Evolutionary conservation across 345 rosid species (phyloP).

Genomic region (Syzygium oleosum): DNA sequence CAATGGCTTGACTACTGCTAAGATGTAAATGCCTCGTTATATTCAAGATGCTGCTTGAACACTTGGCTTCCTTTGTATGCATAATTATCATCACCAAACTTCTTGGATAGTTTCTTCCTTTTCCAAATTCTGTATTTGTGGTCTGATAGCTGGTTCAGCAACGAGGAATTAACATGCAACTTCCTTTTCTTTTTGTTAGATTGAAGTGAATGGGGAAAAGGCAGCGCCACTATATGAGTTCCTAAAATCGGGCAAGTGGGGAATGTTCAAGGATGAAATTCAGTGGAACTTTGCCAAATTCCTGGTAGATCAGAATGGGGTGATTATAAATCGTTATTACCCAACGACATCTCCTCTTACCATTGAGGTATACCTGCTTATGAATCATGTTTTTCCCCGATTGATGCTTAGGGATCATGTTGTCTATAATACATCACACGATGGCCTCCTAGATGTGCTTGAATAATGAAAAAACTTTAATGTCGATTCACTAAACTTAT

Average conservation of each 20-base stretch:
- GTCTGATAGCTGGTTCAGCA: neutral
- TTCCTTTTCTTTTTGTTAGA: conserved; percentile 22
- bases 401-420: neutral
- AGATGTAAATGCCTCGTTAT: neutral
- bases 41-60: neutral
- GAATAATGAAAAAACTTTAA: neutral
- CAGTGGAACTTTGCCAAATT: conserved; percentile 94
- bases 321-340: conserved; percentile 66
- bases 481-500: neutral
- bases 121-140: neutral
- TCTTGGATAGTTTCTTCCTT: neutral
- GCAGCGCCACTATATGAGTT: conserved; percentile 70
- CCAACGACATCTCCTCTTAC: conserved; percentile 79
- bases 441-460: neutral
- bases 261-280: conserved; percentile 69
- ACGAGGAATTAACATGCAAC: neutral
- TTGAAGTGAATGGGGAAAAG: conserved; percentile 71
- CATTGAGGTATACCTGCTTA: conserved; percentile 41
- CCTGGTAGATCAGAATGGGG: conserved; percentile 67
- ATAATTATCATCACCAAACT: neutral
- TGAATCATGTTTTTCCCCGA: neutral
- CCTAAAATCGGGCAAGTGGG: conserved; percentile 79
- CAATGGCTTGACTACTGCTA: neutral
- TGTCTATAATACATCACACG: neutral
- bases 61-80: neutral